A percentile compares a stretch with the other conserved stretches of the same genome.
Evolutionary conservation across 1,139 yeast species (phyloP).

Genomic region (Groenewaldozyma auringiensis): DNA sequence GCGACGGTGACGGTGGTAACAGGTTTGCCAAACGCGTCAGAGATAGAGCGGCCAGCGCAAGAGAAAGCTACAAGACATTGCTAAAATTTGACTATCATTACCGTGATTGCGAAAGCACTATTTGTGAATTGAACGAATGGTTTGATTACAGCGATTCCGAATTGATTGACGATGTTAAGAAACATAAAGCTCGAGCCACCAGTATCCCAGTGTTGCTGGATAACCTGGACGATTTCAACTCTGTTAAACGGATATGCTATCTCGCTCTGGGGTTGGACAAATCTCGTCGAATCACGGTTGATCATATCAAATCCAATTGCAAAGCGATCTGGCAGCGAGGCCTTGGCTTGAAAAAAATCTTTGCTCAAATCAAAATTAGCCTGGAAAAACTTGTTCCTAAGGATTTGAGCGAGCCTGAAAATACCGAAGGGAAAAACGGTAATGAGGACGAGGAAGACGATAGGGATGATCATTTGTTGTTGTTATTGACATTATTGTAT

Average conservation of each 20-base stretch:
- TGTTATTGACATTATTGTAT: slow-evolving; percentile 46
- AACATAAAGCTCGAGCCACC: slow-evolving; percentile 4
- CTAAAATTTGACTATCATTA: slow-evolving; percentile 26
- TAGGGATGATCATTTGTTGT: slow-evolving; percentile 29
- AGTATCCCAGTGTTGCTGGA: not conserved
- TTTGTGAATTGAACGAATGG: slow-evolving; percentile 32
- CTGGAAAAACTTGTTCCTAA: not conserved
- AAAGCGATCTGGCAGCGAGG: slow-evolving; percentile 19
- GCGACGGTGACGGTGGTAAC: slow-evolving; percentile 6
- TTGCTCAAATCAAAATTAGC: slow-evolving; percentile 3
- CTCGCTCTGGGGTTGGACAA: slow-evolving; percentile 31
- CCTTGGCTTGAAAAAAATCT: slow-evolving; percentile 17
- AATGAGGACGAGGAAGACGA: not conserved
- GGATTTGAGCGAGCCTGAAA: not conserved
- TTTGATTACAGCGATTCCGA: slow-evolving; percentile 25
- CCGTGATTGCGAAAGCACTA: slow-evolving; percentile 20
- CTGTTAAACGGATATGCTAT: not conserved
- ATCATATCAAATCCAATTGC: slow-evolving; percentile 31
- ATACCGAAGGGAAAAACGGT: not conserved
- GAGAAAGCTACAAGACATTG: slow-evolving; percentile 6
- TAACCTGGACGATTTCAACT: slow-evolving; percentile 2
- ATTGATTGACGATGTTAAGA: slow-evolving; percentile 22
- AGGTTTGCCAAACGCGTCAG: slow-evolving; percentile 19
- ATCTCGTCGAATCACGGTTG: slow-evolving; percentile 29
- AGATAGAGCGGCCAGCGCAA: slow-evolving; percentile 16